Evolutionary conservation across 2,329 filamentous ascomycete genomes (phyloP), one percentile per base, ranked within the genome.

Genomic region (Sarocladium strictum): DNA sequence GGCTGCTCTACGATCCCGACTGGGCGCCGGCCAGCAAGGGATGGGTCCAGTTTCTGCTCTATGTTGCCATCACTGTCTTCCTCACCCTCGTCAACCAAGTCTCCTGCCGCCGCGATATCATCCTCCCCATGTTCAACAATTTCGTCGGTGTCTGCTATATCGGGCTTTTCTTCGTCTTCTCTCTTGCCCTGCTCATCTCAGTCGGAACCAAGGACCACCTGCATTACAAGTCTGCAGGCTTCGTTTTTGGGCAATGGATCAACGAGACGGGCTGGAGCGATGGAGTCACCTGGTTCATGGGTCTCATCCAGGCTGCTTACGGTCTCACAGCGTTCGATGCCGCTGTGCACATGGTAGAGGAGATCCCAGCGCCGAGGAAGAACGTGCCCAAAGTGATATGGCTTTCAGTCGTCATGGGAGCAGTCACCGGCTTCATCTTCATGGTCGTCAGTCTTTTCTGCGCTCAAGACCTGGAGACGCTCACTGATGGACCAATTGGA

Each of bases 271-370:
- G 74, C 15, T 78, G 75, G 75, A 63, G 63, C 11, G 67, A 75
- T 23, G 74, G 76, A 0, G 70, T 78, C 1, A 69, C 72, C 37
- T 78, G 74, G 74, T 78, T 78, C 58, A 73, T 71, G 0, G 76
- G 76, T 2, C 67, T 79, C 1, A 68, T 78, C 2, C 76, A 79
- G 54, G 72, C 74, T 2, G 76, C 75, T 0, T 78, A 78, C 52
- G 76, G 75, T 2, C 62, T 78, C 19, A 78, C 75, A 0, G 75
- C 75, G 1, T 77, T 78, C 57, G 76, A 78, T 59, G 73, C 75
- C 1, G 74, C 76, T 21, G 75, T 78, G 35, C 76, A 78, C 57
- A 72, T 78, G 67, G 70, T 74, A 2, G 75, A 78, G 55, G 75
- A 77, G 59, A 72, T 77, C 3, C 74, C 74, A 0, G 63, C 67